Percentiles rank a stretch among this genome's conserved stretches.
Evolutionary conservation across 75 land plant species (phyloP).

Genomic region (Selaginella tamariscina): DNA sequence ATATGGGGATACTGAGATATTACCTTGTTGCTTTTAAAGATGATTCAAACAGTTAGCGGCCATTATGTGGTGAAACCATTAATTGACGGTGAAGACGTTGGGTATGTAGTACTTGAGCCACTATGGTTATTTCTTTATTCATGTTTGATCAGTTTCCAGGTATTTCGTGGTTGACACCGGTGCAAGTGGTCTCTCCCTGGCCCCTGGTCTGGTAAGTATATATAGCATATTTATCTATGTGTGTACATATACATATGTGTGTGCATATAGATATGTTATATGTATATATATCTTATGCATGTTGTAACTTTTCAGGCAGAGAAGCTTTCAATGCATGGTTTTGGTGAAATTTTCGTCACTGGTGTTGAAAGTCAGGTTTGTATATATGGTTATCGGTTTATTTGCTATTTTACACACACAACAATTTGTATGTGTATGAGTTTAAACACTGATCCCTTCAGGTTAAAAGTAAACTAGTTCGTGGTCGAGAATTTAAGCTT

Average conservation of each 20-base stretch:
- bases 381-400: too few species aligned
- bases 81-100: conserved; percentile 35
- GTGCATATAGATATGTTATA: too few species aligned
- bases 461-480: conserved; percentile 26
- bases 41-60: conserved; percentile 33
- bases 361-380: neutral
- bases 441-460: neutral
- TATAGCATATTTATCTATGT: too few species aligned
- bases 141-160: conserved; percentile 12
- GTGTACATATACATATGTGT: too few species aligned
- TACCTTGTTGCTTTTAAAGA: conserved; percentile 15
- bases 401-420: too few species aligned
- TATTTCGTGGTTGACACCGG: conserved; percentile 33
- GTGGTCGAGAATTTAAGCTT: conserved; percentile 30
- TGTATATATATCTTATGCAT: too few species aligned
- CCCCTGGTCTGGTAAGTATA: neutral
- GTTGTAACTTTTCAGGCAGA: conserved; percentile 16
- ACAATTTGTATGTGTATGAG: neutral
- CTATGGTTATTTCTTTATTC: neutral
- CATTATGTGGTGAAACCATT: conserved; percentile 34
- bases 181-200: conserved; percentile 31
- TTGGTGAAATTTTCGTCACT: conserved; percentile 21
- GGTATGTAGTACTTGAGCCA: conserved; percentile 27
- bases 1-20: neutral
- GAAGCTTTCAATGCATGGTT: conserved; percentile 24